phyloP scores from a whole-genome alignment of 2,329 filamentous ascomycete species.

The Aspergillus transmontanensis region DNA sequence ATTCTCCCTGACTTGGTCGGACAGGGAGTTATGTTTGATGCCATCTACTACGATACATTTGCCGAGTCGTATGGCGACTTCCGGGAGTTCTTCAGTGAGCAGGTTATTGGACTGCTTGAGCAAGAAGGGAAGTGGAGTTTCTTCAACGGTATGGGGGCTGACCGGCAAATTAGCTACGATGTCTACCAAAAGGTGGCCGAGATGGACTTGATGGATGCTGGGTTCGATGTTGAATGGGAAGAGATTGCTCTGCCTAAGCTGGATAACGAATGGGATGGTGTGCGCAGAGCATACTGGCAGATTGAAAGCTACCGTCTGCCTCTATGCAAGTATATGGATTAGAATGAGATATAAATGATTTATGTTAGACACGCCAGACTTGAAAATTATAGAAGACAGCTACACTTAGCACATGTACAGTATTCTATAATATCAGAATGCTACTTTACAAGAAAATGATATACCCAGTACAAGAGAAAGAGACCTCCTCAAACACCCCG shows the following conservation, averaged over 20 bases:
- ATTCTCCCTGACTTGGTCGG: constrained; percentile 69
- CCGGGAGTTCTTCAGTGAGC: constrained; percentile 83
- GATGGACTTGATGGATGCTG: constrained; percentile 85
- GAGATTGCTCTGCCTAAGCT: constrained; percentile 74
- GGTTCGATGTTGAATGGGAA: constrained; percentile 86
- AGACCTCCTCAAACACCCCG: too few species aligned
- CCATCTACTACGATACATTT: constrained; percentile 97
- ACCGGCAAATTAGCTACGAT: constrained; percentile 91
- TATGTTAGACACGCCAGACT: not conserved
- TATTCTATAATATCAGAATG: too few species aligned
- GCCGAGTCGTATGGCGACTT: constrained; percentile 90
- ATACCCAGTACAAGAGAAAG: too few species aligned
- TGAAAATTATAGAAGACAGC: not conserved
- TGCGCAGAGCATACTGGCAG: constrained; percentile 87
- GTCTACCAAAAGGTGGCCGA: constrained; percentile 92
- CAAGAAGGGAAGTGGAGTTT: constrained; percentile 60
- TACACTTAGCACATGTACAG: too few species aligned
- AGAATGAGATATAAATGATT: not conserved
- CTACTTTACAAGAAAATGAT: too few species aligned
- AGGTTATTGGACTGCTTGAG: constrained; percentile 74
- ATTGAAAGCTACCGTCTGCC: constrained; percentile 61
- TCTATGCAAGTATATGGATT: constrained; percentile 43
- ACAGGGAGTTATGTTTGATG: constrained; percentile 73
- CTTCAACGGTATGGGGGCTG: constrained; percentile 81
- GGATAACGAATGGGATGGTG: constrained; percentile 82